Base-by-base conservation (phyloP, 345 rosid species). In the Clausena lansium region DNA sequence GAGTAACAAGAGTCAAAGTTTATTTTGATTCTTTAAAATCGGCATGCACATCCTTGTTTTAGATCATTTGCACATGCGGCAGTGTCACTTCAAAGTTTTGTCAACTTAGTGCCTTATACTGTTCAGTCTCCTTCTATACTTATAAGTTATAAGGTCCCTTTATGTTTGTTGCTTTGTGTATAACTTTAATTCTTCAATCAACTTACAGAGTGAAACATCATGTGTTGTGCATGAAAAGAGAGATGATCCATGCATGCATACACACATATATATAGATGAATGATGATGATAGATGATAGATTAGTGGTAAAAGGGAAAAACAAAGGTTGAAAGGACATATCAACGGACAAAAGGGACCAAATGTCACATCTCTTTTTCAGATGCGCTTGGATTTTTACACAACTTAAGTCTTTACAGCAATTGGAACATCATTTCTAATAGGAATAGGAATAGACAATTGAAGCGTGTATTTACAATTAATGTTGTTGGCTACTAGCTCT, bases 311-410 rank as follows among this genome's bases (percentile, higher is more conserved):
- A 74, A 73, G 38, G 36, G 2, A 17, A 24, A 76, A 58, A 33
- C 13, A 54, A 73, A 38, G 24, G 24, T 14, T 78, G 84, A 82
- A 82, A 82, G 67, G 74, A 82, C 79, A 38, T 54, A 2, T 78
- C 84, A 22, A 64, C 57, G 45, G 61, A 78, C 74, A 78, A 45
- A 78, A 64, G 69, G 73, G 58, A 73, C 22, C 54, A 24, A 65
- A 45, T 32, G 78, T 59, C 75, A 79, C 58, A 38, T 79, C 78
- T 27, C 63, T 50, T 79, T 52, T 78, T 71, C 64, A 50, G 36
- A 78, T 55, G 69, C 17, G 38, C 73, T 14, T 35, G 73, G 60
- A 25, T 63, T 67, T 67, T 67, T 67, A 76, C 73, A 76, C 57
- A 25, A 28, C 27, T 33, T n/a, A 63, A 19, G 45, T 65, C 67